Conservation (phyloP, 192 early-diverging fungal species). For the Coemansia pectinata region DNA sequence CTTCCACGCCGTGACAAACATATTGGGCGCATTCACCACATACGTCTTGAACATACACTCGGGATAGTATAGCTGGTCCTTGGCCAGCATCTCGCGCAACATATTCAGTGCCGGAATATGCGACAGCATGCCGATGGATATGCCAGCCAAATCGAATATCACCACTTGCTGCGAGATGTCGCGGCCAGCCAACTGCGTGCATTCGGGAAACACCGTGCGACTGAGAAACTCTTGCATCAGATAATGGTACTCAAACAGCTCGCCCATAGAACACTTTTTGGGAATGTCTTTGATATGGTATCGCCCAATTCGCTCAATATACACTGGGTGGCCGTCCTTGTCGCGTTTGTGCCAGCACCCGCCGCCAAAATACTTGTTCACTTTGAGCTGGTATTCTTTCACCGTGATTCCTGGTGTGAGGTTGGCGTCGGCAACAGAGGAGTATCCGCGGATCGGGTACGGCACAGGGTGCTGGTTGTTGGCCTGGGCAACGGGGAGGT, state of each 20-base stretch:
- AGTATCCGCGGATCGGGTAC: constrained; percentile 68
- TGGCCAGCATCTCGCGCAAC: constrained; percentile 71
- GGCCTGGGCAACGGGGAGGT: constrained; percentile 58
- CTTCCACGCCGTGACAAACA: constrained; percentile 84
- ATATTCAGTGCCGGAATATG: constrained; percentile 70
- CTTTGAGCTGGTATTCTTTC: constrained; percentile 64
- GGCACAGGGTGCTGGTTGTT: constrained; percentile 62
- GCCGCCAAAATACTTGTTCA: constrained; percentile 69
- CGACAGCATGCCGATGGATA: constrained; percentile 68
- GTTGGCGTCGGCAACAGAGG: constrained; percentile 65
- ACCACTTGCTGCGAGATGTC: constrained; percentile 82
- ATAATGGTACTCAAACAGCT: constrained; percentile 68
- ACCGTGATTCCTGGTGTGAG: constrained; percentile 58
- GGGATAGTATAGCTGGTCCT: constrained; percentile 94
- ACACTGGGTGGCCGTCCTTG: constrained; percentile 86
- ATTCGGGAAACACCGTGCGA: constrained; percentile 75
- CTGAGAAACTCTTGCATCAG: constrained; percentile 70
- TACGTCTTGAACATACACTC: constrained; percentile 91
- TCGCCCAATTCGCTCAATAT: constrained; percentile 85
- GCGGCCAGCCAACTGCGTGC: constrained; percentile 64
- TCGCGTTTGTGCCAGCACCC: constrained; percentile 85
- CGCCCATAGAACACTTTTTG: constrained; percentile 60
- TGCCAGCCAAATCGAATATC: constrained; percentile 89
- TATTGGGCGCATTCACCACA: constrained; percentile 89
- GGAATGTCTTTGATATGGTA: constrained; percentile 67